These are phyloP conservation scores for Nicotiana tomentosiformis DNA, from an alignment of 257 asterid species.

Conservation along the genomic window DNA sequence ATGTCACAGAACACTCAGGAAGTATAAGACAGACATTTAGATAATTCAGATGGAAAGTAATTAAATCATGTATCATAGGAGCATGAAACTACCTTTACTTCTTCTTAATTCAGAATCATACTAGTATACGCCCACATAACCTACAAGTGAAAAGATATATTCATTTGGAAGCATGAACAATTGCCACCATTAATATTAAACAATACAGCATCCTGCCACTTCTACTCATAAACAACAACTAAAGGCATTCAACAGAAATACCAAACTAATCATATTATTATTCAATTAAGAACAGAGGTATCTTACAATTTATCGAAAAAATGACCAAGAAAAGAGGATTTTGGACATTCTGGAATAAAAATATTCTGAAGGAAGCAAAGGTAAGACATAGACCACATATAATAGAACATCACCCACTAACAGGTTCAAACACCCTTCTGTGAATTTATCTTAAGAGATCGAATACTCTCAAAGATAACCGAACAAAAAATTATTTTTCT, in stretches of 20 bases:
- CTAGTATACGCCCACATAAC: conserved; percentile 81
- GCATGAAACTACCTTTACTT: conserved; percentile 85
- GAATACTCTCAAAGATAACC: conserved; percentile 2
- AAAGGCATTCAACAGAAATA: neutral
- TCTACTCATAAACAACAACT: conserved; percentile 6
- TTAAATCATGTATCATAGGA: conserved; percentile 26
- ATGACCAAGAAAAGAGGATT: neutral
- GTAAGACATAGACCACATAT: neutral
- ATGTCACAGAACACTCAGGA: neutral
- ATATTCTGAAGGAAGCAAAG: neutral
- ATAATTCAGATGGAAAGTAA: neutral
- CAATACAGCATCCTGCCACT: conserved; percentile 31
- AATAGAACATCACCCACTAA: neutral
- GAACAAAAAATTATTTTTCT: conserved; percentile 6
- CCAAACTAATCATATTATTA: neutral
- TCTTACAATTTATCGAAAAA: neutral
- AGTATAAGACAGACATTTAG: neutral
- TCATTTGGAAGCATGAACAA: conserved; percentile 75
- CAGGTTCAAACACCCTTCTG: neutral
- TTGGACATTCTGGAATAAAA: neutral
- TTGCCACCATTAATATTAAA: conserved; percentile 33
- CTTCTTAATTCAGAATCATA: conserved; percentile 89
- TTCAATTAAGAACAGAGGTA: neutral
- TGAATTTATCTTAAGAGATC: neutral
- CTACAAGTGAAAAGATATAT: conserved; percentile 82